Percentiles rank a stretch among this genome's conserved stretches.
Evolutionary conservation across 2,329 filamentous ascomycete species (phyloP).

Genomic region (Daldinia sp.): DNA sequence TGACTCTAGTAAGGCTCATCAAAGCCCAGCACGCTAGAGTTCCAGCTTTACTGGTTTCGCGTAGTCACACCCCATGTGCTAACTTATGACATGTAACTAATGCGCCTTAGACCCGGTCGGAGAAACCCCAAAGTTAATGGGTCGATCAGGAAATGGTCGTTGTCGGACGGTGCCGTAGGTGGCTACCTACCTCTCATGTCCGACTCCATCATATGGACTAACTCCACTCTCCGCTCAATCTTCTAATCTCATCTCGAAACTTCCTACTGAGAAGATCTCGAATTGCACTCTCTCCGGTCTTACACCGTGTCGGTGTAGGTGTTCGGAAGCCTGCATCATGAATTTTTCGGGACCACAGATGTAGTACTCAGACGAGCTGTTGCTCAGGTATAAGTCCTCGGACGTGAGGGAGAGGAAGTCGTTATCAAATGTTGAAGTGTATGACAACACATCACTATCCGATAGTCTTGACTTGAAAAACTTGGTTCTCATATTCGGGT

Average conservation of each 20-base stretch:
- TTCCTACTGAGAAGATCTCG: constrained; percentile 48
- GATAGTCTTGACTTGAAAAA: constrained; percentile 65
- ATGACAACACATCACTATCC: constrained; percentile 60
- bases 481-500: constrained; percentile 56
- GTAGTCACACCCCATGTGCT: not conserved
- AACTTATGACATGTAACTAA: not conserved
- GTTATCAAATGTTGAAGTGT: constrained; percentile 60
- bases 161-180: not conserved
- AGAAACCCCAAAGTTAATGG: not conserved
- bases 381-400: constrained; percentile 60
- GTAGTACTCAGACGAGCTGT: constrained; percentile 64
- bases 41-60: not conserved
- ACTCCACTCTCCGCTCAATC: constrained; percentile 9
- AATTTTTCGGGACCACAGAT: constrained; percentile 68
- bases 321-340: constrained; percentile 61
- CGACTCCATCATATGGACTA: not conserved
- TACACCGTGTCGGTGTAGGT: constrained; percentile 43
- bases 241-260: constrained; percentile 46
- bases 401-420: constrained; percentile 60
- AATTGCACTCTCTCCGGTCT: constrained; percentile 42
- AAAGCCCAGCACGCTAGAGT: not conserved
- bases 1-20: not conserved
- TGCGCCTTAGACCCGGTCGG: not conserved
- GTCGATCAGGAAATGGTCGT: not conserved
- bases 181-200: not conserved